A percentile compares a stretch with the other conserved stretches of the same genome.
These are phyloP conservation scores for Sugiyamaella japonica DNA, from an alignment of 1,139 yeast genomes.

Conservation along the genomic window DNA sequence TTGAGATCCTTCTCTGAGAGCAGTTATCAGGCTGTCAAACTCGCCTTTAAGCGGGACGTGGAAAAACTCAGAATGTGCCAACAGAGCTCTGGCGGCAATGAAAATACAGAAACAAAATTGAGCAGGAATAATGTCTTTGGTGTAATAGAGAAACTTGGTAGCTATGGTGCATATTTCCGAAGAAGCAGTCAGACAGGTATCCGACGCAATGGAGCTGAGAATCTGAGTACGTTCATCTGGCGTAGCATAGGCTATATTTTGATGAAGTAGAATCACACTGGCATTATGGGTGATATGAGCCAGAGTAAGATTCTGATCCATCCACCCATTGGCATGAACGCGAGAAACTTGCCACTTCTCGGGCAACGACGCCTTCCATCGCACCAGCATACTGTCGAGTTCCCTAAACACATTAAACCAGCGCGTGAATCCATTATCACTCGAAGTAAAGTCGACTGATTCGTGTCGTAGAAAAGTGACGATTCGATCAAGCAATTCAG, in stretches of 20 bases:
- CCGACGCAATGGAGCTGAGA: conserved; percentile 21
- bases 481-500: conserved; percentile 28
- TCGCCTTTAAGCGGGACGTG: conserved; percentile 21
- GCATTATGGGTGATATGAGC: conserved; percentile 35
- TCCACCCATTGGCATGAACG: conserved; percentile 19
- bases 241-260: conserved; percentile 29
- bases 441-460: conserved; percentile 17
- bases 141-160: conserved; percentile 20
- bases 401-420: conserved; percentile 26
- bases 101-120: conserved; percentile 31
- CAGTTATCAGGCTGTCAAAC: conserved; percentile 23
- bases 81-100: conserved; percentile 28
- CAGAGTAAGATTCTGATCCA: conserved; percentile 32
- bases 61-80: conserved; percentile 27
- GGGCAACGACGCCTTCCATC: conserved; percentile 31
- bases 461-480: conserved; percentile 24
- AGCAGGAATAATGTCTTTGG: conserved; percentile 24
- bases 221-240: conserved; percentile 17
- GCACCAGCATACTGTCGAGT: conserved; percentile 27
- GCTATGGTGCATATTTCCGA: conserved; percentile 28
- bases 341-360: conserved; percentile 24
- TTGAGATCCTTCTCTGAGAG: conserved; percentile 26
- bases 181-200: conserved; percentile 28
- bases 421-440: conserved; percentile 18
- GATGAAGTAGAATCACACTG: conserved; percentile 31